Base-by-base conservation (phyloP, 2,329 filamentous ascomycete genomes). In the Trichoderma lentiforme region DNA sequence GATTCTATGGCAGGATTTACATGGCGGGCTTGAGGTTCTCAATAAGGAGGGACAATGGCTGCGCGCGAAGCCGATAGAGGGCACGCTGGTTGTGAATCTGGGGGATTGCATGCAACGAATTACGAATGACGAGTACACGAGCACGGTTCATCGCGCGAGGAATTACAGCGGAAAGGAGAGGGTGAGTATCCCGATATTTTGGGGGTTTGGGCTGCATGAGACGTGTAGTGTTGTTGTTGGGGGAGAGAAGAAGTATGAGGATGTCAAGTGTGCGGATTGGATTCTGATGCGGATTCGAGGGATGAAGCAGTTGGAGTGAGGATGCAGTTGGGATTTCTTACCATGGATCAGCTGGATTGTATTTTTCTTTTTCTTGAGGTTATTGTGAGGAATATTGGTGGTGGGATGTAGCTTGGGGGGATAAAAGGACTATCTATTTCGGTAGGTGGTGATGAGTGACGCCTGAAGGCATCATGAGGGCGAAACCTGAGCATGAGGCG, bases 71-170 rank as follows among this genome's bases (percentile, higher is more conserved):
- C 83, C 84, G 3, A 76, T 84, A 1, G 79, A 80, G 1, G 82
- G 80, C 1, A 81, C 84, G 0, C 81, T 86, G 60, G 84, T 87
- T 18, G 83, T 87, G n/a, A 87, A 87, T 67, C 83, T 87, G 21
- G 86, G 82, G 6, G 84, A 87, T 74, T 85, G 83, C 68, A 76
- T 87, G 73, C 85, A 85, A 81, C 81, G 85, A 18, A 85, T 84
- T 78, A 86, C 85, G 1, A 87, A 87, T 70, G 85, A 84, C 21
- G 71, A 78, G 60, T 87, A 85, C 70, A 80, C 84, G 69, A 85
- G 82, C 58, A 86, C 84, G 0, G 81, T 87, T n/a, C 86, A 86
- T 73, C 77, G 84, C 2, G 85, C 83, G 2, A 80, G 84, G 39
- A 87, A 86, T 64, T 73, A 77, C 28, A 80, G 79, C 8, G 79